phyloP scores from a whole-genome alignment of 495 filamentous ascomycete genomes.

The Letharia columbiana region DNA sequence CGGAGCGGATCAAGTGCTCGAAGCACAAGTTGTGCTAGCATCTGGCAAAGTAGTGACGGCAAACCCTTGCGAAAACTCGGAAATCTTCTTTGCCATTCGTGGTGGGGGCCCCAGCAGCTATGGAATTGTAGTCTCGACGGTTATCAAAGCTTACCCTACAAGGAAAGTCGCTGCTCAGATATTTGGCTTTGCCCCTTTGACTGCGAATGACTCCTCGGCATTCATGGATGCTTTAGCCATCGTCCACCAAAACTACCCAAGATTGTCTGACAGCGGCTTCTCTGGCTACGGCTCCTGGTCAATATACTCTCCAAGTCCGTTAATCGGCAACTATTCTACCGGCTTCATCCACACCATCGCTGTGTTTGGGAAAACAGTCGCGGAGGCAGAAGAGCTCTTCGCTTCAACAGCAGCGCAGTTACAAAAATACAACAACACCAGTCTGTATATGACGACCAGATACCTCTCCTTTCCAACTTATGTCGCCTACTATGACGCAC shows the following conservation, averaged over 20 bases:
- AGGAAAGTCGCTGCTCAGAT: constrained; percentile 32
- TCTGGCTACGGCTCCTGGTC: constrained; percentile 35
- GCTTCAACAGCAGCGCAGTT: constrained; percentile 25
- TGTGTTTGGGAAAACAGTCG: constrained; percentile 26
- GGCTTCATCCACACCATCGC: constrained; percentile 33
- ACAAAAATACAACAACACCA: constrained; percentile 26
- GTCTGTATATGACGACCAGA: constrained; percentile 26
- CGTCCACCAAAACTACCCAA: constrained; percentile 23
- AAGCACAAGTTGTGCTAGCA: constrained; percentile 46
- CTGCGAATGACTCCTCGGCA: constrained; percentile 15
- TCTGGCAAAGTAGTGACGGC: constrained; percentile 46
- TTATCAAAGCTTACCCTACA: constrained; percentile 37
- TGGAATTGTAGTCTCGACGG: constrained; percentile 38
- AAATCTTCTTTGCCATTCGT: constrained; percentile 55
- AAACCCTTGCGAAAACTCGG: constrained; percentile 40
- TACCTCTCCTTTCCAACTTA: constrained; percentile 33
- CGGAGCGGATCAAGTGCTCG: constrained; percentile 38
- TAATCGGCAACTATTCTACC: constrained; percentile 28
- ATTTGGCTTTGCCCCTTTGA: constrained; percentile 29
- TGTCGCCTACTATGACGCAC: constrained; percentile 29
- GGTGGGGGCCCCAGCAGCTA: constrained; percentile 45
- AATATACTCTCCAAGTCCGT: constrained; percentile 22
- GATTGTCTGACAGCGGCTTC: constrained; percentile 25
- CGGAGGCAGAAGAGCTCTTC: constrained; percentile 25
- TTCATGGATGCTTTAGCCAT: constrained; percentile 28